Evolutionary conservation across 2,329 filamentous ascomycete species (phyloP).

Genomic region (Colletotrichum chlorophyti): DNA sequence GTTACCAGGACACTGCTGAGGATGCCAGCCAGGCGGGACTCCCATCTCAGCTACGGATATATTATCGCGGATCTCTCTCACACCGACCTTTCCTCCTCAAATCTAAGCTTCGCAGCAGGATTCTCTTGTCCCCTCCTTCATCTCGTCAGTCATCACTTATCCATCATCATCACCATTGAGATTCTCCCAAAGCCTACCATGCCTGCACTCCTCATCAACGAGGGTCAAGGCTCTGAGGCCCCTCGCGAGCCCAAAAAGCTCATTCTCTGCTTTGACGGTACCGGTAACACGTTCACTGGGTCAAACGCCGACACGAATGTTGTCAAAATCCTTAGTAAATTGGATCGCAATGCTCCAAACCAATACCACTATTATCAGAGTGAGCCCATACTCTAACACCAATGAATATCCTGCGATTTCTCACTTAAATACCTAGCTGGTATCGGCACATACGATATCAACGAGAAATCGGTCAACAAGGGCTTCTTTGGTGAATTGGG

Average conservation of each 20-base stretch:
- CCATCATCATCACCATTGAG: background rate
- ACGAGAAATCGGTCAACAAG: slow-evolving; percentile 49
- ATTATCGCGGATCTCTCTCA: too few relatives aligned
- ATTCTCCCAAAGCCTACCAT: too few relatives aligned
- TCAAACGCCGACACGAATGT: slow-evolving; percentile 59
- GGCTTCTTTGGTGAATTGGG: slow-evolving; percentile 39
- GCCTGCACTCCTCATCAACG: background rate
- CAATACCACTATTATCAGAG: slow-evolving; percentile 60
- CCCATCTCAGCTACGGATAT: too few relatives aligned
- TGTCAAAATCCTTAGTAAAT: slow-evolving; percentile 54
- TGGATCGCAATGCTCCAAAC: slow-evolving; percentile 50
- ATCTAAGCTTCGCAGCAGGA: too few relatives aligned
- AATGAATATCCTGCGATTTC: background rate
- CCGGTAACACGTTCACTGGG: slow-evolving; percentile 53
- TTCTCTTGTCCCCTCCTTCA: too few relatives aligned
- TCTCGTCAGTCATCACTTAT: background rate
- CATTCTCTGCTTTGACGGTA: slow-evolving; percentile 56
- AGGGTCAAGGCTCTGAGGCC: background rate
- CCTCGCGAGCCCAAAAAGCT: slow-evolving; percentile 42
- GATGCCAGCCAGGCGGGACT: too few relatives aligned
- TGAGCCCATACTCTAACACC: slow-evolving; percentile 31
- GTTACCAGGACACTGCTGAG: too few relatives aligned
- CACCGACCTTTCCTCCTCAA: too few relatives aligned
- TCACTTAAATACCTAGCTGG: slow-evolving; percentile 41
- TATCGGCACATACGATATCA: slow-evolving; percentile 56